Base-by-base conservation (phyloP, 176 grass and related monocot species). In the Canna indica region DNA sequence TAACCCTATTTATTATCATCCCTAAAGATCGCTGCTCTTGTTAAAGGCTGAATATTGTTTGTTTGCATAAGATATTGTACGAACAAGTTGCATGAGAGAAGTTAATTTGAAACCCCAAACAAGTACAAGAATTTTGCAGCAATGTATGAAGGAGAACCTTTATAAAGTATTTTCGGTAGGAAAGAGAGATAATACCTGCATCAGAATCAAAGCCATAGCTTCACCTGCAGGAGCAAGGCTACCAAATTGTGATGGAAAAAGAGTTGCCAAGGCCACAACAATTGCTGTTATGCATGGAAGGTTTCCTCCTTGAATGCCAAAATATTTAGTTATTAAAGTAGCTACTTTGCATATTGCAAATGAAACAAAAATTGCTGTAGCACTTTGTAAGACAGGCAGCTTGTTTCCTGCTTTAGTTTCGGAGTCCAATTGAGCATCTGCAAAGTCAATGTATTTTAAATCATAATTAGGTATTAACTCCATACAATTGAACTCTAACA, bases 281-380 rank as follows among this genome's bases (percentile, higher is more conserved):
- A 95, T 83, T 25, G 79, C 86, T 2, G 90, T 95, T 53, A 87
- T 82, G 81, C 69, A 90, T 47, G 90, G 90, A 27, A 95, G 91
- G 17, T 78, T 85, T 20, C 87, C 91, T 3, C 84, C 91, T 63
- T 71, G 69, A 47, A 95, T 80, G 52, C 87, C 73, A 59, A 83
- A 81, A 70, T 77, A 76, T 76, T 29, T 76, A 11, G 81, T 79
- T 61, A 89, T 71, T 38, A 56, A 57, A 48, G 72, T 81, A 3
- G 82, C 90, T 22, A 59, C 75, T 71, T 80, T 90, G 86, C 90
- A 90, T 50, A 95, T 83, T 66, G 79, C 82, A 61, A 95, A 83
- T 1, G 91, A 80, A 29, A 74, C 28, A 5, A 87, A 79, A 14
- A 85, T 15, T 27, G 91, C 81, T 39, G 56, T 52, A 15, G 86